Evolutionary conservation across 495 filamentous ascomycete genomes (phyloP).

Genomic region (Chaetomium fimeti): DNA sequence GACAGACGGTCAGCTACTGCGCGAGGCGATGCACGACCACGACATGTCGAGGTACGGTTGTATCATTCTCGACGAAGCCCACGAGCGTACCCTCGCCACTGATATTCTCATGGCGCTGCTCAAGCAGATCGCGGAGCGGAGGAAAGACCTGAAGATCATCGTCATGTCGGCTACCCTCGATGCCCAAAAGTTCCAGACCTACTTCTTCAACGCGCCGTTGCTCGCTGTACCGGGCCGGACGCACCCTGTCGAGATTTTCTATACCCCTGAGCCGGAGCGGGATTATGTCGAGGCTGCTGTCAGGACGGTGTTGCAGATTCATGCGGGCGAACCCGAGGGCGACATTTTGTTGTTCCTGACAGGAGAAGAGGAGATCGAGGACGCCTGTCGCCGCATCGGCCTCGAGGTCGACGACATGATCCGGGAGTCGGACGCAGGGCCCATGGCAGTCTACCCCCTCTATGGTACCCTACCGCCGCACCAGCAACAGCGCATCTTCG

Average conservation of each 20-base stretch:
- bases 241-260: constrained; percentile 96
- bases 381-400: constrained; percentile 85
- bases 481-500: constrained; percentile 94
- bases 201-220: constrained; percentile 91
- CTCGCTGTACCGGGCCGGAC: constrained; percentile 94
- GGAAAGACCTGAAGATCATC: constrained; percentile 89
- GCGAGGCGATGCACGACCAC: constrained; percentile 98
- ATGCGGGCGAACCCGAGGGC: constrained; percentile 86
- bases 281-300: constrained; percentile 97
- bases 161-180: constrained; percentile 99
- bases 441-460: constrained; percentile 84
- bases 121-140: constrained; percentile 75
- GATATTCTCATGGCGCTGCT: constrained; percentile 95
- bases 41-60: constrained; percentile 88
- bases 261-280: constrained; percentile 91
- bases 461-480: constrained; percentile 90
- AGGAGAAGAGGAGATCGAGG: constrained; percentile 98
- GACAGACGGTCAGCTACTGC: constrained; percentile 98
- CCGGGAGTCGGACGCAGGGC: constrained; percentile 85
- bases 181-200: constrained; percentile 96
- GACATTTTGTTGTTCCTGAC: constrained; percentile 96
- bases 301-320: constrained; percentile 92
- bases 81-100: constrained; percentile 92
- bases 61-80: constrained; percentile 97
- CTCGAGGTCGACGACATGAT: constrained; percentile 89